These are phyloP conservation scores for Isatis lusitanica DNA, from an alignment of 441 rosid genomes.

Conservation along the genomic window DNA sequence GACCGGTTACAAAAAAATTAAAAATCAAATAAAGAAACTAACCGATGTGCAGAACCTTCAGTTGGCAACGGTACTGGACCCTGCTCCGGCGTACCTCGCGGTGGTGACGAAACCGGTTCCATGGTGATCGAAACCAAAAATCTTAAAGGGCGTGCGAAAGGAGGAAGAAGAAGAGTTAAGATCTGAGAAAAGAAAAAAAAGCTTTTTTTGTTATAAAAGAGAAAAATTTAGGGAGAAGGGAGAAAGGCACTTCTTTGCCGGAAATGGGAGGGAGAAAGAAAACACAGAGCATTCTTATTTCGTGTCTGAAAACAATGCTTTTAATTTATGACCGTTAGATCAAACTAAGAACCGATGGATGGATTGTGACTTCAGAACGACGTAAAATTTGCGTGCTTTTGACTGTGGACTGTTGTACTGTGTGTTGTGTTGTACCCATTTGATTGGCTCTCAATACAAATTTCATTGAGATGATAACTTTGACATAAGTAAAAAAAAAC, in stretches of 20 bases:
- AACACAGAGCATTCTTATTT: background rate
- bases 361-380: background rate
- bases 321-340: constrained; percentile 16
- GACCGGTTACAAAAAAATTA: background rate
- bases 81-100: background rate
- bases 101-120: background rate
- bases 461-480: background rate
- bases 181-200: background rate
- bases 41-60: background rate
- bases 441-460: background rate
- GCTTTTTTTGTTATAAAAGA: background rate
- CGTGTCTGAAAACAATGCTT: background rate
- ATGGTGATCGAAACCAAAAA: background rate
- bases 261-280: constrained; percentile 15
- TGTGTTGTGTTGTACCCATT: background rate
- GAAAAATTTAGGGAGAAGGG: too few relatives aligned
- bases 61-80: background rate
- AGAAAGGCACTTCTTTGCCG: background rate
- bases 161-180: background rate
- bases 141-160: background rate
- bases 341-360: background rate
- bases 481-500: too few relatives aligned
- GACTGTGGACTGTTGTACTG: background rate
- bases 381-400: background rate
- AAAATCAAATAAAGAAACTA: background rate